Base-by-base conservation (phyloP, 129 eudicot species). In the Chrysanthemum makinoi region DNA sequence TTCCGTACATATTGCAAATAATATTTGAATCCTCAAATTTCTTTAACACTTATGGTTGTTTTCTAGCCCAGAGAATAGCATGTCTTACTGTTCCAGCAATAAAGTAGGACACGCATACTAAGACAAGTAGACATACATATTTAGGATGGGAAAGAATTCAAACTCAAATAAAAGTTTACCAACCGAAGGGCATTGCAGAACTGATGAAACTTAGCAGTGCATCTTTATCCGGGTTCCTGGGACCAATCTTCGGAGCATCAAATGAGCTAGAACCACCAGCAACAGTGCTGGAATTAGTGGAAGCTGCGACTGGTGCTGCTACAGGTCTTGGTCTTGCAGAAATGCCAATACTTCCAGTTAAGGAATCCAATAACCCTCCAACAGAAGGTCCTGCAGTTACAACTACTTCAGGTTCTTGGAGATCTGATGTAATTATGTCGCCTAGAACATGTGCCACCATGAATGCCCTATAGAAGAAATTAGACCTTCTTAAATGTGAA, bases 261-360 rank as follows among this genome's bases (percentile, higher is more conserved):
- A 88, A 82, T 72, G 83, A 33, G 28, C 54, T 74, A 63, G 91
- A 82, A 71, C 96, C 89, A 70, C 84, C 75, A 0, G 79, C 82
- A 74, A 85, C 73, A 54, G 84, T 75, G 43, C 82, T 65, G 20
- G 93, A 87, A 43, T 84, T 68, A 6, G 86, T 77, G 54, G 99
- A 86, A 52, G 85, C 85, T 49, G 91, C 86, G 86, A 84, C 91
- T 18, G 97, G 86, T 56, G 96, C 80, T 19, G 96, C 84, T 28
- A 82, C 87, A 47, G 97, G 99, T 84, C 90, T 90, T 47, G 91
- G 88, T 85, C 99, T 86, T 49, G 99, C 87, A 1, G 97, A 91
- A 79, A 94, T 94, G 17, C 99, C 97, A 22, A 94, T 94, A 79
- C 99, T 90, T 22, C 99, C 99, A 9, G 99, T 95, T 80, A 95